phyloP scores from a whole-genome alignment of 129 eudicot genomes.

The Mikania micrantha region DNA sequence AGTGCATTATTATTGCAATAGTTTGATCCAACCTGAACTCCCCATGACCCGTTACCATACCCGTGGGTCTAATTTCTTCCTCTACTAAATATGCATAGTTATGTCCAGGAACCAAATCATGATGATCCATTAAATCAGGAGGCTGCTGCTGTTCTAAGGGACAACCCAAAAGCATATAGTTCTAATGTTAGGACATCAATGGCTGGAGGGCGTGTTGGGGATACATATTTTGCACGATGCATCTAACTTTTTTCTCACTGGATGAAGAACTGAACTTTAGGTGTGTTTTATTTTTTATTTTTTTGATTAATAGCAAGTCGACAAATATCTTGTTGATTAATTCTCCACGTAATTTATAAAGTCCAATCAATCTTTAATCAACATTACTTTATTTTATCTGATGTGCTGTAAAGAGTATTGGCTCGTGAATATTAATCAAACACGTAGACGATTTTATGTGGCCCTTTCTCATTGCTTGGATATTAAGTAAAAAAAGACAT shows the following conservation, averaged over 20 bases:
- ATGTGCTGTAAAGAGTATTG: neutral
- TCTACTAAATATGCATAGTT: neutral
- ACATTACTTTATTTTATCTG: neutral
- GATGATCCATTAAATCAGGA: slow-evolving; percentile 70
- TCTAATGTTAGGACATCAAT: slow-evolving; percentile 49
- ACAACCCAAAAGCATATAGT: slow-evolving; percentile 44
- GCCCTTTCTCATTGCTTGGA: neutral
- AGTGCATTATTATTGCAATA: neutral
- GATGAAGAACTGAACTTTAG: neutral
- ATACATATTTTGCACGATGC: slow-evolving; percentile 29
- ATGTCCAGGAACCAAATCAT: slow-evolving; percentile 57
- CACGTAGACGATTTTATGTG: neutral
- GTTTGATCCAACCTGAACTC: neutral
- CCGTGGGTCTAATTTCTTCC: neutral
- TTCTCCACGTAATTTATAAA: no score
- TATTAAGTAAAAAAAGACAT: no score
- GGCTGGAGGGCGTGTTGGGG: slow-evolving; percentile 51
- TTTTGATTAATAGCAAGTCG: neutral
- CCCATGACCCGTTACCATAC: neutral
- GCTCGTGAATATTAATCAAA: neutral
- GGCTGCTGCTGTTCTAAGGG: slow-evolving; percentile 61
- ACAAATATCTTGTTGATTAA: no score
- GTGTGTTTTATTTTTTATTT: neutral
- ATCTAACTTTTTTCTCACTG: slow-evolving; percentile 13
- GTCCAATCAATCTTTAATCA: neutral